Evolutionary conservation across 306 rosid genomes (phyloP).

Genomic region (Sicyos edulis): DNA sequence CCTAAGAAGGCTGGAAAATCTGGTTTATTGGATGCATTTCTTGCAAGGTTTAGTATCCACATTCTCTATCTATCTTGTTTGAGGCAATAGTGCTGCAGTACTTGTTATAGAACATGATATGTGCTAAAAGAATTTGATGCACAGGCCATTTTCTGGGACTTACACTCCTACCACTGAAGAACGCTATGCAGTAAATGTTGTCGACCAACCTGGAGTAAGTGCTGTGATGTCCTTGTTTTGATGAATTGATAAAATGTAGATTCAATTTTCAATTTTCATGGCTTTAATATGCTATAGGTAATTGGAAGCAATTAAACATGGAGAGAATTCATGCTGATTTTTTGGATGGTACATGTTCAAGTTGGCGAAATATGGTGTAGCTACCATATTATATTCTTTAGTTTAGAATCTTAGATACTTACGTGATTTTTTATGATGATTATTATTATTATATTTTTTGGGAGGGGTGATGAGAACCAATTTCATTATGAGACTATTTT

Average conservation of each 20-base stretch:
- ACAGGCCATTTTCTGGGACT: constrained; percentile 57
- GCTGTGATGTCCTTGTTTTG: constrained; percentile 21
- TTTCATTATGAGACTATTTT: background rate
- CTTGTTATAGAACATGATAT: background rate
- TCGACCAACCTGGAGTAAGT: constrained; percentile 47
- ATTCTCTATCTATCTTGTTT: background rate
- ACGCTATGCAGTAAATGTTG: constrained; percentile 65
- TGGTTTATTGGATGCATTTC: constrained; percentile 67
- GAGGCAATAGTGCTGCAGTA: background rate
- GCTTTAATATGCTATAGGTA: background rate
- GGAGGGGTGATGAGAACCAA: background rate
- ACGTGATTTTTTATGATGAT: background rate
- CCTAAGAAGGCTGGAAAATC: constrained; percentile 92
- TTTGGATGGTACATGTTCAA: background rate
- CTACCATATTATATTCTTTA: background rate
- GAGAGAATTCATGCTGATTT: background rate
- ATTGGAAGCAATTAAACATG: background rate
- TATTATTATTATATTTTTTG: too few species aligned
- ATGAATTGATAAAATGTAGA: background rate
- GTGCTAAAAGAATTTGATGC: constrained; percentile 26
- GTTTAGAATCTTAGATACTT: too few species aligned
- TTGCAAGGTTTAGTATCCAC: constrained; percentile 51
- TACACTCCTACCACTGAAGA: constrained; percentile 63
- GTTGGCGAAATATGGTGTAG: background rate
- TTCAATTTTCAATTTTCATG: background rate